Percentiles rank a stretch among this genome's conserved stretches.
phyloP scores from a whole-genome alignment of 345 rosid species.

The Eutrema heterophyllum region DNA sequence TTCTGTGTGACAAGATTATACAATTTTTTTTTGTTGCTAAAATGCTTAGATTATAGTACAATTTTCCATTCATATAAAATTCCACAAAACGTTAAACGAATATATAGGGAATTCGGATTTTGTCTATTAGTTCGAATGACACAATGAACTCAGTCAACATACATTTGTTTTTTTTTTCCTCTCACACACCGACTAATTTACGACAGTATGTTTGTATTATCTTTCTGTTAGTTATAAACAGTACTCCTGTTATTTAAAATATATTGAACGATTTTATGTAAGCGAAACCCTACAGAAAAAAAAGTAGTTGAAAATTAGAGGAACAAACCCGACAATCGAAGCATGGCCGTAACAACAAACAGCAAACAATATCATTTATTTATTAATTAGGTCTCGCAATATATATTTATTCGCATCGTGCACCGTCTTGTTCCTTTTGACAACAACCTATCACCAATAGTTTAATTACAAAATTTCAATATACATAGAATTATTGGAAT shows the following conservation, averaged over 20 bases:
- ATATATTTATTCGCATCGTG: constrained; percentile 21
- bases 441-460: constrained; percentile 23
- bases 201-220: constrained; percentile 2
- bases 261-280: background rate
- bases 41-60: too few species aligned
- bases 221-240: background rate
- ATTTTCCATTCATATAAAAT: background rate
- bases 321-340: constrained; percentile 21
- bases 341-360: constrained; percentile 28
- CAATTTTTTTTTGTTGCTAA: background rate
- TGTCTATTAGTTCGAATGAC: background rate
- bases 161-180: background rate
- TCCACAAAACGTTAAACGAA: background rate
- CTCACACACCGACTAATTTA: constrained; percentile 18
- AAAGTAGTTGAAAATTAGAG: background rate
- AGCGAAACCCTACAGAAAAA: background rate
- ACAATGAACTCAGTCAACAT: constrained; percentile 11
- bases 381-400: constrained; percentile 14
- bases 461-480: background rate
- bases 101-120: background rate
- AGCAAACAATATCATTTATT: background rate
- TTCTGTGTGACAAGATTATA: background rate
- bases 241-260: background rate
- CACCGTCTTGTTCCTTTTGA: constrained; percentile 31
- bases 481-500: constrained; percentile 10